Evolutionary conservation across 805 yeast genomes (phyloP), one percentile per base, ranked within the genome.

Genomic region (Wickerhamiella domercqiae): DNA sequence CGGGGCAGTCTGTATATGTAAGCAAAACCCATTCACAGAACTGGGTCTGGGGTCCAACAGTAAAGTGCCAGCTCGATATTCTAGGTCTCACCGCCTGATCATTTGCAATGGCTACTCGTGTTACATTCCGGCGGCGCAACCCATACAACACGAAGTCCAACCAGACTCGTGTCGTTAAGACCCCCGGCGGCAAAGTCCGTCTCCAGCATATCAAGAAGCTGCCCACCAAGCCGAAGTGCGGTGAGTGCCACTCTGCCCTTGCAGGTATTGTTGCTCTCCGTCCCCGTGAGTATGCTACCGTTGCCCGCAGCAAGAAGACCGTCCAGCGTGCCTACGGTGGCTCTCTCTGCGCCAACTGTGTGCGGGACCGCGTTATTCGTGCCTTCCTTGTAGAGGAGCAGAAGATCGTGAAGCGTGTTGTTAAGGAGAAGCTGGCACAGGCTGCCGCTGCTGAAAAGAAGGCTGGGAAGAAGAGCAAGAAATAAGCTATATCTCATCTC

Each of bases 271-370:
- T 93, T 53, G 71, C 94, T 56, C 74, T 87, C 64, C 84, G 99
- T 78, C 97, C 99, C 74, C 82, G 96, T 73, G 73, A 83, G 72
- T 86, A 81, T 75, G 96, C 96, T 58, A 68, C 71, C 57, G 75
- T 87, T 56, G 83, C 97, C 55, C 86, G 79, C 75, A 83, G 94
- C 63, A 80, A 78, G 75, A 90, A 90, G 78, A 80, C 94, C 56
- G 99, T 90, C 56, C 86, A 87, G 64, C 90, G 99, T 78, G 86
- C 95, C 59, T 90, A 90, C 87, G 98, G 99, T 75, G 99, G 99
- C 82, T 63, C 79, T 80, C 75, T 83, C 90, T 74, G 95, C 87
- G 67, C 83, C 74, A 49, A 47, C 82, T 83, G 94, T 74, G 97
- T 87, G 66, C 87, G 87, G 79, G 94, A 87, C 72, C 83, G 96